Evolutionary conservation across 2,329 filamentous ascomycete species (phyloP).

Genomic region (Mycosphaerella sp.): DNA sequence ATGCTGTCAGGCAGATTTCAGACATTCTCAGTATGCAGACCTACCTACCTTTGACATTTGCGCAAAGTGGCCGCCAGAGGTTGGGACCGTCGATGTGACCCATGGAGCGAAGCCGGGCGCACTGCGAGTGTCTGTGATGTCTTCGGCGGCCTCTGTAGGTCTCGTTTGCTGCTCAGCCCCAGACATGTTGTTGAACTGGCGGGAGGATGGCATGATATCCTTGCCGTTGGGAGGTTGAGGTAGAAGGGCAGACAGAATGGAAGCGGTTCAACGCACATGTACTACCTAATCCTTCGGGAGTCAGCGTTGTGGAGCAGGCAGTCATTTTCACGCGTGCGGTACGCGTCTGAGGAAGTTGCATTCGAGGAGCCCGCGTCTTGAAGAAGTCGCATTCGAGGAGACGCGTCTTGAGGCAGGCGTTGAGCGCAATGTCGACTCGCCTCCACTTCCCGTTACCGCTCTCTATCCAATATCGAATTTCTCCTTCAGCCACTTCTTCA

Average conservation of each 20-base stretch:
- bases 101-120: neutral
- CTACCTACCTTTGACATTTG: constrained; percentile 1
- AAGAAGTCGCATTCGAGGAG: no score
- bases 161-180: neutral
- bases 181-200: neutral
- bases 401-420: no score
- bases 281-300: no score
- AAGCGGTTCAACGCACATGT: no score
- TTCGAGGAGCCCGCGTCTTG: no score
- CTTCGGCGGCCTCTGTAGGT: neutral
- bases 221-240: neutral
- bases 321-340: no score
- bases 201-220: neutral
- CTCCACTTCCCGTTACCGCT: no score
- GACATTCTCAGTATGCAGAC: neutral
- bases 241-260: no score
- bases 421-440: no score
- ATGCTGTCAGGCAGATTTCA: neutral
- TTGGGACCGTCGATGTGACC: neutral
- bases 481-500: constrained; percentile 17
- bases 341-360: no score
- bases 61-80: neutral
- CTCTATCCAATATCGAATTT: constrained; percentile 9
- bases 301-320: no score
- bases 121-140: neutral